Percentiles rank a stretch among this genome's conserved stretches.
Evolutionary conservation across 495 filamentous ascomycete species (phyloP).

Genomic region (Acidiella bohemica): DNA sequence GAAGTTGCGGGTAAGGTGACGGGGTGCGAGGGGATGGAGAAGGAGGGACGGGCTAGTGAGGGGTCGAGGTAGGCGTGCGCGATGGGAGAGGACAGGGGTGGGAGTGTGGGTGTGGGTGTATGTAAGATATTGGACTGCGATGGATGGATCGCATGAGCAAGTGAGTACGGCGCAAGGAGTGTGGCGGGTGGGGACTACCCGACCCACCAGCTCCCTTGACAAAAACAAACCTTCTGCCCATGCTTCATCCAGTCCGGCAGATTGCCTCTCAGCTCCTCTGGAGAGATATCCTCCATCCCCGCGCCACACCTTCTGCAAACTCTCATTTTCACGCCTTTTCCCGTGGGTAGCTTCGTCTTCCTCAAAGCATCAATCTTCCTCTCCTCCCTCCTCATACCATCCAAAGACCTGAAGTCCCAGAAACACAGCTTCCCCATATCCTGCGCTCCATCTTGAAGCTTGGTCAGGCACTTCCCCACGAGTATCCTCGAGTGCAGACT

Average conservation of each 20-base stretch:
- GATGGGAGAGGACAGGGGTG: too few relatives aligned
- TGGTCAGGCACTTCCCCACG: constrained; percentile 4
- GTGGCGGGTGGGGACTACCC: not conserved
- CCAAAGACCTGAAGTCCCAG: constrained; percentile 13
- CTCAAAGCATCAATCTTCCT: constrained; percentile 15
- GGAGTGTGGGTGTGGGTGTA: not conserved
- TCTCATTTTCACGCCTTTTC: constrained; percentile 25
- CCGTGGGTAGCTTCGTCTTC: constrained; percentile 15
- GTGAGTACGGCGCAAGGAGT: too few relatives aligned
- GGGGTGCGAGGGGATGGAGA: constrained; percentile 31
- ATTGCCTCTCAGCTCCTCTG: constrained; percentile 19
- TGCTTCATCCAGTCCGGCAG: constrained; percentile 36
- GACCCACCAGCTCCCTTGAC: constrained; percentile 20
- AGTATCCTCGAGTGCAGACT: constrained; percentile 2
- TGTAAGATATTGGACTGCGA: not conserved
- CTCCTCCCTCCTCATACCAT: not conserved
- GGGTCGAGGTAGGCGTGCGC: not conserved
- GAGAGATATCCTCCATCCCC: constrained; percentile 51
- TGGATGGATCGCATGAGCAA: not conserved
- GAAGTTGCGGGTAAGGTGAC: constrained; percentile 26
- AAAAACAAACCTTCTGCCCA: constrained; percentile 41
- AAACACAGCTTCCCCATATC: constrained; percentile 13
- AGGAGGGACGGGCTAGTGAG: constrained; percentile 27
- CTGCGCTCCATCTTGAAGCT: not conserved
- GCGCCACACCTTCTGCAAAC: constrained; percentile 47